Percentiles rank a stretch among this genome's conserved stretches.
Conservation (phyloP, 2,329 filamentous ascomycete genomes). For the Byssochlamys sp. region DNA sequence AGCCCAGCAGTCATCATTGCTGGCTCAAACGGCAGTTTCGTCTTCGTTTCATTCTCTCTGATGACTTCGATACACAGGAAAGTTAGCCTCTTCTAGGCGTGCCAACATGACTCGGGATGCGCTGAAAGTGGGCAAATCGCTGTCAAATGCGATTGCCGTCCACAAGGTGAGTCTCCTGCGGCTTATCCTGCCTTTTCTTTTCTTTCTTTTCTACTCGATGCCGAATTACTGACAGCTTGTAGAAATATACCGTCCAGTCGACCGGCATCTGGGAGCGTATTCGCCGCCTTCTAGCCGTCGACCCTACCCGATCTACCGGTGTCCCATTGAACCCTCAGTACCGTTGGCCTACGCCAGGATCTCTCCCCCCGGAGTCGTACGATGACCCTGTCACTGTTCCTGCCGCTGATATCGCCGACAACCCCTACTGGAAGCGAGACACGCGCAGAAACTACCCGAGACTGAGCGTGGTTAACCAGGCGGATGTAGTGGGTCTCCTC, state of each 20-base stretch:
- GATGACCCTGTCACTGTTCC: constrained; percentile 74
- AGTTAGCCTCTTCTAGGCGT: constrained; percentile 13
- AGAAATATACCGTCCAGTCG: constrained; percentile 97
- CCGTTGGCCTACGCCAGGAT: constrained; percentile 74
- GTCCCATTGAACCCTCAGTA: constrained; percentile 86
- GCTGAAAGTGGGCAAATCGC: constrained; percentile 31
- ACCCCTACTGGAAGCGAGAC: constrained; percentile 95
- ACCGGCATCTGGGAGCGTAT: constrained; percentile 77
- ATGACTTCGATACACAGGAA: not conserved
- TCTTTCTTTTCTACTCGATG: not conserved
- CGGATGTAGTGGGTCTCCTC: constrained; percentile 75
- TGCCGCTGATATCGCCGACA: constrained; percentile 80
- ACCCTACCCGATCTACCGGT: constrained; percentile 80
- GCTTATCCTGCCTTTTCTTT: not conserved
- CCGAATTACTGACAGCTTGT: constrained; percentile 3
- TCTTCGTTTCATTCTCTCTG: not conserved
- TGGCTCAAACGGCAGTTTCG: not conserved
- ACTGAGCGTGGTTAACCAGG: constrained; percentile 70
- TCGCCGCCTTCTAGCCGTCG: constrained; percentile 68
- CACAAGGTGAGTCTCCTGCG: constrained; percentile 21
- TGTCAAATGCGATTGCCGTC: constrained; percentile 28
- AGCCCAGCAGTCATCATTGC: not conserved
- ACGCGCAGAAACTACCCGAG: constrained; percentile 70
- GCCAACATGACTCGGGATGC: constrained; percentile 27
- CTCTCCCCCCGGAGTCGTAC: constrained; percentile 59